These are phyloP conservation scores for Pouteria glomerata DNA, from an alignment of 148 eudicot species.

Conservation along the genomic window DNA sequence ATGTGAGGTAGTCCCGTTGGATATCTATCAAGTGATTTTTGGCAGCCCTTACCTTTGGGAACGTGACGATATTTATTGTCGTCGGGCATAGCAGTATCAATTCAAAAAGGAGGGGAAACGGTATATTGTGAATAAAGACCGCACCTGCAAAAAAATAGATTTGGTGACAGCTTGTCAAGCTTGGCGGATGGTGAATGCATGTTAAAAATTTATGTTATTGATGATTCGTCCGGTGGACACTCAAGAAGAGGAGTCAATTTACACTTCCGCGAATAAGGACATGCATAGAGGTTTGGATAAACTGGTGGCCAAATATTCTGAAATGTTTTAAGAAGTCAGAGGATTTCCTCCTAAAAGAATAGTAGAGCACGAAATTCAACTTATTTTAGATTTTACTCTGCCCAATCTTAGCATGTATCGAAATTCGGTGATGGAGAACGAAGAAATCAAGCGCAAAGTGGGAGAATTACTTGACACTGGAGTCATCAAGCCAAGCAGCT, in stretches of 20 bases:
- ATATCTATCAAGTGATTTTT: conserved; percentile 13
- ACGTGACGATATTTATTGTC: too few relatives aligned
- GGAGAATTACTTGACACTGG: not conserved
- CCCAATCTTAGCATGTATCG: not conserved
- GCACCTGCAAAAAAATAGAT: not conserved
- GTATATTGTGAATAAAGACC: not conserved
- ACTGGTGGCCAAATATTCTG: not conserved
- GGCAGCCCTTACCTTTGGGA: too few relatives aligned
- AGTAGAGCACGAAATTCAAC: too few relatives aligned
- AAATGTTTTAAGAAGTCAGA: not conserved
- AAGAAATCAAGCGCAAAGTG: not conserved
- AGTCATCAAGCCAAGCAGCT: too few relatives aligned
- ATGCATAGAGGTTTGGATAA: too few relatives aligned
- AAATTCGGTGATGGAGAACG: not conserved
- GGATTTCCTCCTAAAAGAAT: not conserved
- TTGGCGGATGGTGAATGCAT: not conserved
- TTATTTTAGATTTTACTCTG: too few relatives aligned
- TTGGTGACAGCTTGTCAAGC: not conserved
- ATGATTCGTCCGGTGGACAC: too few relatives aligned
- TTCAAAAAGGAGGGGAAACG: too few relatives aligned
- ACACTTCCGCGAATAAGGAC: too few relatives aligned
- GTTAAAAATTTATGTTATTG: not conserved
- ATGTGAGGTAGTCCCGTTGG: conserved; percentile 11
- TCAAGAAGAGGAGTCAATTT: too few relatives aligned
- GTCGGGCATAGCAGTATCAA: too few relatives aligned